These are phyloP conservation scores for Geotrichum restrictum DNA, from an alignment of 1,139 yeast species.

Conservation along the genomic window DNA sequence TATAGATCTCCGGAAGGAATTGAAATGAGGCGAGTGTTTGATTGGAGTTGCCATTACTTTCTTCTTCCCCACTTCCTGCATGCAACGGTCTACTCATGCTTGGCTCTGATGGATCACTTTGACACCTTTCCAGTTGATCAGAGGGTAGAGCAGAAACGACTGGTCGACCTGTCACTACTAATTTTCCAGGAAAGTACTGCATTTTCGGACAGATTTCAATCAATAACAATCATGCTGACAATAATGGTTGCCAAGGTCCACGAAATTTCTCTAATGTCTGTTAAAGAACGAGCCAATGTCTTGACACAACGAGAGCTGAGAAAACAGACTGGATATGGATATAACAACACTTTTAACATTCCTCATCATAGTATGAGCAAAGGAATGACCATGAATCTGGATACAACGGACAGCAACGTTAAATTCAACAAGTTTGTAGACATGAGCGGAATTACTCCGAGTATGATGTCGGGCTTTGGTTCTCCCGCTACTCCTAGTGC, in stretches of 20 bases:
- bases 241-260: slow-evolving; percentile 6
- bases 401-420: slow-evolving; percentile 9
- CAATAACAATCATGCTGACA: not conserved
- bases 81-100: slow-evolving; percentile 7
- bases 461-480: not conserved
- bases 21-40: slow-evolving; percentile 20
- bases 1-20: slow-evolving; percentile 30
- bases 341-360: not conserved
- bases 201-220: not conserved
- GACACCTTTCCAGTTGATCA: slow-evolving; percentile 16
- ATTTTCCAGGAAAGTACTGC: not conserved
- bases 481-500: slow-evolving; percentile 4
- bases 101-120: slow-evolving; percentile 9
- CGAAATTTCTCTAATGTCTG: slow-evolving; percentile 7
- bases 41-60: slow-evolving; percentile 13
- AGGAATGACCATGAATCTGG: slow-evolving; percentile 15
- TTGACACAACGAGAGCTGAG: not conserved
- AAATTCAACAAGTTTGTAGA: slow-evolving; percentile 4
- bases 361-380: slow-evolving; percentile 1
- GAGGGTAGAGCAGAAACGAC: slow-evolving; percentile 11
- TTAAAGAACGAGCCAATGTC: slow-evolving; percentile 6
- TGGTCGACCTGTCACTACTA: slow-evolving; percentile 1
- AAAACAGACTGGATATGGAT: not conserved
- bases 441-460: not conserved
- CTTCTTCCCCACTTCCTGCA: slow-evolving; percentile 12